Evolutionary conservation across 2,329 filamentous ascomycete species (phyloP).

Genomic region (Paramyrothecium sp.): DNA sequence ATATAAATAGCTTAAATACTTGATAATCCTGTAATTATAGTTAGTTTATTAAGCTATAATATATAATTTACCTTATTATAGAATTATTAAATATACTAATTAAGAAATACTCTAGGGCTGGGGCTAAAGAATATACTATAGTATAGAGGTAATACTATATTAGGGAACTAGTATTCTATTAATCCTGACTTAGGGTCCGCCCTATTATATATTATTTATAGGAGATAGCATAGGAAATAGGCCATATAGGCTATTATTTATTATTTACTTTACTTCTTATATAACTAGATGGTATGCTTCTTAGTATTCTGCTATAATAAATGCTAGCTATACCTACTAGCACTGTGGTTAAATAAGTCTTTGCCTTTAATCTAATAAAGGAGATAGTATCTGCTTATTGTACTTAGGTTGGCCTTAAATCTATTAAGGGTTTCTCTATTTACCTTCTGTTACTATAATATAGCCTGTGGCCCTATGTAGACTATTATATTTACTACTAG

Average conservation of each 20-base stretch:
- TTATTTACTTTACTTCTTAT: neutral
- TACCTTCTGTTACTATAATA: neutral
- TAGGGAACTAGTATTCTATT: neutral
- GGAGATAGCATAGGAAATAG: conserved; percentile 1
- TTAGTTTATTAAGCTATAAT: neutral
- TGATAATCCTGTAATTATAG: neutral
- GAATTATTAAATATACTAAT: neutral
- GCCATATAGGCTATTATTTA: conserved; percentile 1
- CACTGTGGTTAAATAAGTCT: neutral
- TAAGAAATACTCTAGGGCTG: neutral
- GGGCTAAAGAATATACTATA: neutral
- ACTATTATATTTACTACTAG: neutral
- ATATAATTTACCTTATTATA: neutral
- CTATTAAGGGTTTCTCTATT: neutral
- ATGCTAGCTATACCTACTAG: neutral
- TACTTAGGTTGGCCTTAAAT: neutral
- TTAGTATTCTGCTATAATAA: neutral
- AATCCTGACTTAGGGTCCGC: neutral
- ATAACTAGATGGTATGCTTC: neutral
- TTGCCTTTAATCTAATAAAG: neutral
- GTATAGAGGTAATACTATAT: conserved; percentile 1
- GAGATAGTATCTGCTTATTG: neutral
- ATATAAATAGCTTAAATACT: neutral
- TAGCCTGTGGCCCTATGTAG: neutral
- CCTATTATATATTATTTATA: neutral